A percentile compares a stretch with the other conserved stretches of the same genome.
Conservation (phyloP, 225 moss, liverwort and hornwort species). For the Sphagnum contortum region DNA sequence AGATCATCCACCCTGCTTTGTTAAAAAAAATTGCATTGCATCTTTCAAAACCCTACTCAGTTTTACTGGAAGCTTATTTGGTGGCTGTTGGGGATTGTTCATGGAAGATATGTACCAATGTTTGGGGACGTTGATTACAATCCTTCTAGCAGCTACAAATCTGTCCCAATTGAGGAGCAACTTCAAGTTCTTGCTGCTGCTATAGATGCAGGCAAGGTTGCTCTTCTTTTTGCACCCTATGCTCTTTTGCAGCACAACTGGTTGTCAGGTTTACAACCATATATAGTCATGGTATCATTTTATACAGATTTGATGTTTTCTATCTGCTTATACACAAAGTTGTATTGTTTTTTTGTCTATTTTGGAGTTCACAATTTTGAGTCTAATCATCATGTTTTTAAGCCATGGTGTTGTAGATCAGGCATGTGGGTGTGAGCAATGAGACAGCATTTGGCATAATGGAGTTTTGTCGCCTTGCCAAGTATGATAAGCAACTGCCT, state of each 20-base stretch:
- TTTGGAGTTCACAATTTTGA: no score
- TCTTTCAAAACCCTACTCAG: background rate
- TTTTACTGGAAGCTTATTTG: no score
- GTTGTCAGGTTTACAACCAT: no score
- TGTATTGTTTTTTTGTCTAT: no score
- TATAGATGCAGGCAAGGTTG: constrained; percentile 64
- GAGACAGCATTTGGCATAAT: constrained; percentile 82
- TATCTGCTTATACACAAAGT: no score
- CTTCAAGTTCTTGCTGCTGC: constrained; percentile 58
- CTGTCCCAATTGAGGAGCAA: constrained; percentile 71
- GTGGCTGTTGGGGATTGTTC: no score
- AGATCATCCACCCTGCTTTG: no score
- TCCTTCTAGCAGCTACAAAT: constrained; percentile 39
- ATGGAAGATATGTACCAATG: constrained; percentile 76
- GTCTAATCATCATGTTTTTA: background rate
- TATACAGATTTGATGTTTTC: no score
- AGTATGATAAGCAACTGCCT: constrained; percentile 38
- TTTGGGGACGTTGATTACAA: constrained; percentile 74
- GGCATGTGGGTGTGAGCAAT: constrained; percentile 72
- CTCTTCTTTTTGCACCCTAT: constrained; percentile 1
- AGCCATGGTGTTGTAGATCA: constrained; percentile 28
- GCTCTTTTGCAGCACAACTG: no score
- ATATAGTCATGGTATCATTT: no score
- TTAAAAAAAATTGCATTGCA: background rate
- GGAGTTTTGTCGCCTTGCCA: constrained; percentile 72